phyloP scores from a whole-genome alignment of 2,329 filamentous ascomycete species.

The Metarhizium brunneum region DNA sequence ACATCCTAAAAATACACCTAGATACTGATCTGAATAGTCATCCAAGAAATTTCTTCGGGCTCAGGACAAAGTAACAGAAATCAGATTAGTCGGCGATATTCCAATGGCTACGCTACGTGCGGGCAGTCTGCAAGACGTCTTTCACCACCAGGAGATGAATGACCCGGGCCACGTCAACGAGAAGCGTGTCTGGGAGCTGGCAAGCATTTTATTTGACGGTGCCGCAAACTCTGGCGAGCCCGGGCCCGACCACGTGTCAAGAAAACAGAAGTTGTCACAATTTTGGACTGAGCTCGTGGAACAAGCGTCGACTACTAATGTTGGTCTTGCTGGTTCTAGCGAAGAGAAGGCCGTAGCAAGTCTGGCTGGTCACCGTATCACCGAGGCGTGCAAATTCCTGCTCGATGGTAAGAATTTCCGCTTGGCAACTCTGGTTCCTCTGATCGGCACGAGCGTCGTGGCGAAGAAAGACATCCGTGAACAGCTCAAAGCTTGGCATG shows the following conservation, averaged over 20 bases:
- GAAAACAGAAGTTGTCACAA: constrained; percentile 56
- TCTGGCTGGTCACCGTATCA: constrained; percentile 68
- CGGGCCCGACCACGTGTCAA: constrained; percentile 26
- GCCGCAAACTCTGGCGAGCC: constrained; percentile 33
- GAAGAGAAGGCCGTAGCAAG: constrained; percentile 81
- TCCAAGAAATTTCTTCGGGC: constrained; percentile 43
- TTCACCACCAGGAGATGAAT: constrained; percentile 30
- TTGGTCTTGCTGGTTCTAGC: constrained; percentile 49
- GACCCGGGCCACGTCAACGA: constrained; percentile 50
- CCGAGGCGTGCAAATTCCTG: constrained; percentile 75
- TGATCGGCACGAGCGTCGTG: constrained; percentile 65
- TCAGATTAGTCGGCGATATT: constrained; percentile 45
- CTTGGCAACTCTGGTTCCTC: constrained; percentile 73
- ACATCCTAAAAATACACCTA: too few species aligned
- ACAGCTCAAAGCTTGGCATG: constrained; percentile 78
- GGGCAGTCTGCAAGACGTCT: constrained; percentile 26
- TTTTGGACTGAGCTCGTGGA: constrained; percentile 61
- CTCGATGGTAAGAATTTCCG: constrained; percentile 69
- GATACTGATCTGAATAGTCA: constrained; percentile 28
- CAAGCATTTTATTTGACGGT: constrained; percentile 80
- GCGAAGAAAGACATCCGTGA: constrained; percentile 66
- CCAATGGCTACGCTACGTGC: constrained; percentile 46
- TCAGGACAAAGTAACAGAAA: constrained; percentile 46
- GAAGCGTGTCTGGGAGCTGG: constrained; percentile 73
- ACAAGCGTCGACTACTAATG: constrained; percentile 41